Conservation (phyloP, 106 monocot genomes). For the Alisma plantagoaquatica region DNA sequence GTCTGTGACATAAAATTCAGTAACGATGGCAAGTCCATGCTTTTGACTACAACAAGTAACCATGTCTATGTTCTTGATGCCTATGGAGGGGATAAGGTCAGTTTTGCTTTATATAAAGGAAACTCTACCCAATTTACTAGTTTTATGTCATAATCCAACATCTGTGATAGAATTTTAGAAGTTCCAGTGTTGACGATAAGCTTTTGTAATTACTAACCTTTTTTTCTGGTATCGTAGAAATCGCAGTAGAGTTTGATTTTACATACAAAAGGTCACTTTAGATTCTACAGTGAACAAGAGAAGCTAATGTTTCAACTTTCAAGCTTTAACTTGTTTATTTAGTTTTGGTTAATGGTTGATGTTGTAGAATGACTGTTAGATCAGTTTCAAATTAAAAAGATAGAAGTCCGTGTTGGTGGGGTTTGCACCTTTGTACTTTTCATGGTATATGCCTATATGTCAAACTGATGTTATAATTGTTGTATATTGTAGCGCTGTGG, state of each 20-base stretch:
- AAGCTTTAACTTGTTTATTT: too few relatives aligned
- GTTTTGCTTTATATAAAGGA: slow-evolving; percentile 1
- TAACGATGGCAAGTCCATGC: slow-evolving; percentile 98
- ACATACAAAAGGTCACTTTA: neutral
- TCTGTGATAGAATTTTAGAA: neutral
- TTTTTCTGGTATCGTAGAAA: too few relatives aligned
- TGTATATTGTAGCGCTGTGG: slow-evolving; percentile 87
- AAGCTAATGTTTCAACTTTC: too few relatives aligned
- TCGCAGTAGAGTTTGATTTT: neutral
- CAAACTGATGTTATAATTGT: too few relatives aligned
- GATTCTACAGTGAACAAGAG: neutral
- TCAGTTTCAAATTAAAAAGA: neutral
- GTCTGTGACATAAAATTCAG: slow-evolving; percentile 99
- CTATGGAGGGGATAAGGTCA: slow-evolving; percentile 90
- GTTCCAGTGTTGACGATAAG: too few relatives aligned
- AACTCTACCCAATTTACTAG: neutral
- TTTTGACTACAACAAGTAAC: slow-evolving; percentile 90
- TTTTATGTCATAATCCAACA: neutral
- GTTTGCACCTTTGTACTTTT: neutral
- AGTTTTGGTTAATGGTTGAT: neutral
- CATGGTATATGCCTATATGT: neutral
- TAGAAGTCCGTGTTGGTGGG: neutral
- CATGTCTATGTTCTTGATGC: slow-evolving; percentile 97
- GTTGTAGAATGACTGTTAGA: neutral
- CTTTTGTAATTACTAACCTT: too few relatives aligned